Evolutionary conservation across 805 yeast genomes (phyloP), one percentile per base, ranked within the genome.

Genomic region (Nakazawaea pomicola): DNA sequence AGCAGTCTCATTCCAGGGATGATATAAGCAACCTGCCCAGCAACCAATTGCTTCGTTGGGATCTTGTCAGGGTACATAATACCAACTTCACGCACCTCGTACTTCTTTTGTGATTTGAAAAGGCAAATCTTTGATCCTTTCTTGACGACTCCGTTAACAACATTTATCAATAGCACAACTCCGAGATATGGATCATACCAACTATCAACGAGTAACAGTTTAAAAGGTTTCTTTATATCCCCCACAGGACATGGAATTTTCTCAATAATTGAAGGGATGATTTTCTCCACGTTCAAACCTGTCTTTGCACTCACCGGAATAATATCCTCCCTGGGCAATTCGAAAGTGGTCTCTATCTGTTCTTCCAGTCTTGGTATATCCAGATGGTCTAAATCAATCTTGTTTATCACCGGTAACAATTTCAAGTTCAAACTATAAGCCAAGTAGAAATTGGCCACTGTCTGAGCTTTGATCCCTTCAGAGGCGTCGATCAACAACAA

Each of bases 401-500:
- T 91, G 64, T 91, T 91, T 38, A 91, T 85, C 14, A 91, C 87
- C 0, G 99, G 98, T 1, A 91, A 71, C 48, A 91, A 65, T 49
- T 80, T 79, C 47, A 93, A 71, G 8, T 82, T 85, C 79, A 88
- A 74, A 43, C 91, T 82, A 55, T 84, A 83, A 0, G 98, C 99
- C 42, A 91, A 68, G 54, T 83, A 87, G 62, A 86, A 91, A 59
- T 93, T 91, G 18, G 99, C 97, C n/a, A 91, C 97, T 0, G 99
- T 93, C 59, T 91, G 99, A 0, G 98, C 98, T 59, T 89, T 97
- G 3, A 91, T 89, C 38, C 98, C 98, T 55, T 93, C 97, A 2
- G 91, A 74, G 1, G 98, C 98, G 66, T 93, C 99, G 2, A 91
- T 95, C 17, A 91, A 61, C 30, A 91, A 60, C 30, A 91, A 63